These are phyloP conservation scores for Coemansia pectinata DNA, from an alignment of 192 early-diverging fungal species.

Conservation along the genomic window DNA sequence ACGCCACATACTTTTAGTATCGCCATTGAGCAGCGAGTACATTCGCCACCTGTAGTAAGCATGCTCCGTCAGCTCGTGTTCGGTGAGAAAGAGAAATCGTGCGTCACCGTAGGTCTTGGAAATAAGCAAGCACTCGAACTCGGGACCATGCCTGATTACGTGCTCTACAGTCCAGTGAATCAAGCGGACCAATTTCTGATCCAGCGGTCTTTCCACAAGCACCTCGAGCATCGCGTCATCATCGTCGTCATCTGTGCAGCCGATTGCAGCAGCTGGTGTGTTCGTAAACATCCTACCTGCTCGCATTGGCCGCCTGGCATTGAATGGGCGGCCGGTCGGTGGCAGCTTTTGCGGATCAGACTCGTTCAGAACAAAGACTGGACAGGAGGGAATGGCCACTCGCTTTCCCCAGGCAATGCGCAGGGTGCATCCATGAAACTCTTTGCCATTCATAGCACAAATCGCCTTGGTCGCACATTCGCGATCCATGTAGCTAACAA, in stretches of 20 bases:
- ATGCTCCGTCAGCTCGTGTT: conserved; percentile 75
- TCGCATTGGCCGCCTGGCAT: conserved; percentile 14
- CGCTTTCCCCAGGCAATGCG: conserved; percentile 84
- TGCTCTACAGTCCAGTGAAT: conserved; percentile 89
- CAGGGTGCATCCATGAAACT: conserved; percentile 32
- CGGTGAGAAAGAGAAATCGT: conserved; percentile 70
- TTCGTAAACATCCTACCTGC: not conserved
- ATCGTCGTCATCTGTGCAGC: conserved; percentile 2
- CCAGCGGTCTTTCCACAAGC: conserved; percentile 61
- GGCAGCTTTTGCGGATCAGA: not conserved
- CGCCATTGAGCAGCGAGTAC: conserved; percentile 85
- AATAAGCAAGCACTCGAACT: conserved; percentile 74
- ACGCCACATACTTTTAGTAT: conserved; percentile 71
- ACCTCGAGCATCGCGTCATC: conserved; percentile 58
- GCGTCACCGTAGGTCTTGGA: conserved; percentile 64
- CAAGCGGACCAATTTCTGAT: conserved; percentile 56
- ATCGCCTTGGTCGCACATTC: conserved; percentile 69
- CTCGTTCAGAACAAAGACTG: conserved; percentile 59
- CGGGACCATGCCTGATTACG: conserved; percentile 70
- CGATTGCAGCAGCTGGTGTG: not conserved
- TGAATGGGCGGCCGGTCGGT: conserved; percentile 34
- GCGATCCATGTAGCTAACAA: conserved; percentile 89
- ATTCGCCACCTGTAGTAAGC: conserved; percentile 92
- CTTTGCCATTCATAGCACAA: conserved; percentile 69
- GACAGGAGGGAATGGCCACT: conserved; percentile 69